phyloP scores from a whole-genome alignment of 768 basidiomycete genomes.

The Lactarius akahatsu region DNA sequence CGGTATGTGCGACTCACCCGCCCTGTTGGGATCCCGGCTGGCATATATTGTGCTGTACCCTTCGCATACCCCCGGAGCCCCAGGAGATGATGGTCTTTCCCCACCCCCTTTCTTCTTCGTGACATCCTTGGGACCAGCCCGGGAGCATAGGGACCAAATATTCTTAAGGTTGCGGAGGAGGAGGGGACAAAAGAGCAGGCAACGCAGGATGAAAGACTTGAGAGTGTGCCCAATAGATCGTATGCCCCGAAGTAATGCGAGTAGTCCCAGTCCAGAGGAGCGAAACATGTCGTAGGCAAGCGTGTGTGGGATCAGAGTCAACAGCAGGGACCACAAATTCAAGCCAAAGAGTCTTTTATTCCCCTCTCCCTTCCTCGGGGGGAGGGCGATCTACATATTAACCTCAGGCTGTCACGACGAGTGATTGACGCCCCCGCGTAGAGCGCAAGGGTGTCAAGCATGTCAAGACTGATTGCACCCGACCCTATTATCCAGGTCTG shows the following conservation, averaged over 20 bases:
- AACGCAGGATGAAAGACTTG: slow-evolving; percentile 16
- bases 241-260: background rate
- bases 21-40: background rate
- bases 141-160: background rate
- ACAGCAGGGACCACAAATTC: background rate
- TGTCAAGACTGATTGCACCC: background rate
- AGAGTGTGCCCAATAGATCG: background rate
- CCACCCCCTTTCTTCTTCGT: background rate
- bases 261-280: background rate
- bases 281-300: slow-evolving; percentile 1
- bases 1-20: background rate
- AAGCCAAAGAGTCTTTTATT: background rate
- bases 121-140: background rate
- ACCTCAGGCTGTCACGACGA: background rate
- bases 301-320: background rate
- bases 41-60: slow-evolving; percentile 9
- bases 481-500: background rate
- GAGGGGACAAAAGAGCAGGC: slow-evolving; percentile 1
- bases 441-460: background rate
- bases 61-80: background rate
- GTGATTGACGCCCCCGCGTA: background rate
- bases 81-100: background rate
- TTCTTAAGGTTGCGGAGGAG: background rate
- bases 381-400: background rate
- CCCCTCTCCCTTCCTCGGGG: background rate